Base-by-base conservation (phyloP, 2,329 filamentous ascomycete species). In the Sordariomycetes sp. region DNA sequence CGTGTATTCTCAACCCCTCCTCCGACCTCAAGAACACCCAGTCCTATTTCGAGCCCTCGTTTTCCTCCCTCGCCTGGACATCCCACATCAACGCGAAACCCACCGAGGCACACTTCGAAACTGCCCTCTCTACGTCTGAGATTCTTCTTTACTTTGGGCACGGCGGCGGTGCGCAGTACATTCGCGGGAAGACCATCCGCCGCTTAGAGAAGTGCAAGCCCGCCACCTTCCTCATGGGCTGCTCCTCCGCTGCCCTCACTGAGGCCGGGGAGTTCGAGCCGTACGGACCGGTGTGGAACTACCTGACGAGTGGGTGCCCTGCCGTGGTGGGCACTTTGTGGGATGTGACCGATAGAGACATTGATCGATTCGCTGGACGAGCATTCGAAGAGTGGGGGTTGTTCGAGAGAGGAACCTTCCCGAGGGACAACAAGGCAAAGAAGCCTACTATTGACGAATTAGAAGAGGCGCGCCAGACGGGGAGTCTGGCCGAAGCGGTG, bases 261-360 rank as follows among this genome's bases (percentile, higher is more conserved):
- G 84, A 92, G 47, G 79, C 79, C 9, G 90, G 90, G 32, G 82
- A 86, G 42, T 94, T 94, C 49, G 88, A 96, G 55, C 80, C 83
- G n/a, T 82, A 84, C 46, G 90, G 92, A 2, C 86, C 90, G 36
- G 84, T 92, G 17, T 79, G 88, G 62, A 87, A 88, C 47, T 96
- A 96, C 60, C 79, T 98, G 59, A 79, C 90, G 45, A 88, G 87
- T 0, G 90, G 86, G 2, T 78, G 74, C 46, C 87, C 86, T 4
- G 87, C 90, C 1, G 76, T 96, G 8, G 79, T 96, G 3, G 92
- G 87, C 30, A 95, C 88, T 12, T 67, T 98, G 24, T 98, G 92
- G 92, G 92, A 98, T 57, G 92, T 98, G 32, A 98, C 92, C 8
- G 92, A 98, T 55, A 85, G 85, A 49, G 92, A 98, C 55, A 94